Conservation (phyloP, 306 rosid genomes). For the Spatholobus suberectus region DNA sequence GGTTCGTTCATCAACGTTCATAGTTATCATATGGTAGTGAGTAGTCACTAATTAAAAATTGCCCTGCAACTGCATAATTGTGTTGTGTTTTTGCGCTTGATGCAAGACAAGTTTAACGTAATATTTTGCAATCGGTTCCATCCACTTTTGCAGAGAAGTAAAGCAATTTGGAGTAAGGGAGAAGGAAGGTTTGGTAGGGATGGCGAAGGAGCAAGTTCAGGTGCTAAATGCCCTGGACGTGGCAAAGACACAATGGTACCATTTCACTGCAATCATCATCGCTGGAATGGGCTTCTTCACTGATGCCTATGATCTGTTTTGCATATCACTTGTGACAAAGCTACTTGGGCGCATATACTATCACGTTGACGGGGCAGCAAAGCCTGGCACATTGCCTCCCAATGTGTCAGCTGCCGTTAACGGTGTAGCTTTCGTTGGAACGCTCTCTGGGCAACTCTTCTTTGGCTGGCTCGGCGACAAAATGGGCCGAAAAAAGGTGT, state of each 20-base stretch:
- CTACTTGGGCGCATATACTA: conserved; percentile 79
- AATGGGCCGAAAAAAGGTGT: conserved; percentile 69
- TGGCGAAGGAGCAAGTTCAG: conserved; percentile 59
- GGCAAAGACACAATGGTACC: conserved; percentile 83
- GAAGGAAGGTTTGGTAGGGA: neutral
- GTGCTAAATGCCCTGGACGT: conserved; percentile 73
- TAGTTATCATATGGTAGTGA: neutral
- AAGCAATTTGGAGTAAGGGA: conserved; percentile 11
- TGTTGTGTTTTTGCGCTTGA: neutral
- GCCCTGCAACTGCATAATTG: neutral
- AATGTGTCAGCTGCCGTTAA: conserved; percentile 72
- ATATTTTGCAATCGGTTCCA: too few species aligned
- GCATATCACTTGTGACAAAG: conserved; percentile 74
- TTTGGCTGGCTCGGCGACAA: conserved; percentile 88
- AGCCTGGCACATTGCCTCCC: conserved; percentile 76
- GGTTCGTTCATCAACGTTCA: neutral
- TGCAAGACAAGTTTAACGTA: conserved; percentile 5
- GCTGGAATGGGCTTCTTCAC: conserved; percentile 96
- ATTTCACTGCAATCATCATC: conserved; percentile 71
- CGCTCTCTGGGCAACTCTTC: conserved; percentile 74
- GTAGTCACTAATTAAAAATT: neutral
- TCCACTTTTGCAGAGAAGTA: conserved; percentile 53
- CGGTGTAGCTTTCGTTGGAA: conserved; percentile 75
- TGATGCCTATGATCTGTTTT: conserved; percentile 79
- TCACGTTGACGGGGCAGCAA: conserved; percentile 58